Conservation (phyloP, 2,329 filamentous ascomycete genomes). For the Ophidiomyces ophidiicola region DNA sequence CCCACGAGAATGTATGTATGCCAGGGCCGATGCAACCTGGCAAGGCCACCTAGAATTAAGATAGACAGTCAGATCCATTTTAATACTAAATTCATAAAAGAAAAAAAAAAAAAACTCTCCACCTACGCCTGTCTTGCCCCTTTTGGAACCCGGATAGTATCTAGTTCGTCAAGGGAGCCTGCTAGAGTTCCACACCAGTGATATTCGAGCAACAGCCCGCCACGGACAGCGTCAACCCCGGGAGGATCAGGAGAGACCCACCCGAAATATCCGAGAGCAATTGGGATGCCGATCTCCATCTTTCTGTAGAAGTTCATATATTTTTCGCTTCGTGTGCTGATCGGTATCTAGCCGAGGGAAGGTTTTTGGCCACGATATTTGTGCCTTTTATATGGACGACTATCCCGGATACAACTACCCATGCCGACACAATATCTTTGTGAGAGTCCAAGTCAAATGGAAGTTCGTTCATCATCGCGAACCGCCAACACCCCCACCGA, state of each 20-base stretch:
- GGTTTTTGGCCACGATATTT: background rate
- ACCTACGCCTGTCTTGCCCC: background rate
- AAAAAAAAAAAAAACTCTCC: too few relatives aligned
- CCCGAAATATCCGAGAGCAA: background rate
- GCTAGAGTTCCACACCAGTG: background rate
- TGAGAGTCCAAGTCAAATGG: too few relatives aligned
- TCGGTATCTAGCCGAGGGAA: background rate
- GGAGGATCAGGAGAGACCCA: background rate
- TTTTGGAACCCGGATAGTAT: background rate
- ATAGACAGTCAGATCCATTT: background rate
- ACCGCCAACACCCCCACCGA: too few relatives aligned
- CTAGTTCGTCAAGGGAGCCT: background rate
- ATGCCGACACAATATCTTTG: too few relatives aligned
- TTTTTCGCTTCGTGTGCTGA: background rate
- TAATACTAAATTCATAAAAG: background rate
- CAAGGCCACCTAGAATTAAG: background rate
- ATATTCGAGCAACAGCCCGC: background rate
- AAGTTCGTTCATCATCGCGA: too few relatives aligned
- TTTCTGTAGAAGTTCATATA: background rate
- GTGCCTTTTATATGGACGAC: background rate
- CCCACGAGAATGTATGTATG: background rate
- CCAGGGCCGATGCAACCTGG: background rate
- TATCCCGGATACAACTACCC: background rate
- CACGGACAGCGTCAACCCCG: background rate
- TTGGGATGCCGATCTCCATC: background rate